Evolutionary conservation across 202 grass and related monocot genomes (phyloP).

Genomic region (Hordeum pubiflorum): DNA sequence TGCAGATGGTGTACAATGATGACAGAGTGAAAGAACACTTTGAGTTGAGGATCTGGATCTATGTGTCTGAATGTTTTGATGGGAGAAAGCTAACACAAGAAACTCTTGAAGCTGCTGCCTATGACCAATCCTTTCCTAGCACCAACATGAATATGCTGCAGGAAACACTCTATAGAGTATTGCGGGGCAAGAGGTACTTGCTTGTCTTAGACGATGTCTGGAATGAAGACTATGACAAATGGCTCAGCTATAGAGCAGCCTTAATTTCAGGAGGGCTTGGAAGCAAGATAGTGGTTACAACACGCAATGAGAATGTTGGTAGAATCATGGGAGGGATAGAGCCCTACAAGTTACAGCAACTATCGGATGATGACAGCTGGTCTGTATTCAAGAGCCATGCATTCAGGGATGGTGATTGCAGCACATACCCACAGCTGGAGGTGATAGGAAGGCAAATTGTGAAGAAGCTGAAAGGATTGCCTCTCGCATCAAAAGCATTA

Average conservation of each 20-base stretch:
- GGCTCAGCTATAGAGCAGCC: conserved; percentile 49
- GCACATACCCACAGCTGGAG: conserved; percentile 44
- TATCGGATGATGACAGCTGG: conserved; percentile 61
- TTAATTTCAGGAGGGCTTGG: conserved; percentile 52
- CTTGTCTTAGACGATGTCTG: conserved; percentile 80
- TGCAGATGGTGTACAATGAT: conserved; percentile 53
- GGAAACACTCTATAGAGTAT: conserved; percentile 33
- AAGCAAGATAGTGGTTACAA: conserved; percentile 68
- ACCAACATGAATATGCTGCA: conserved; percentile 69
- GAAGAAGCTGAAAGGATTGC: conserved; percentile 59
- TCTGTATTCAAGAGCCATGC: conserved; percentile 51
- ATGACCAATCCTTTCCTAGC: conserved; percentile 43
- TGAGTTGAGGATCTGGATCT: conserved; percentile 50
- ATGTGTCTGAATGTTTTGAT: conserved; percentile 53
- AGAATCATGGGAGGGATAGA: conserved; percentile 51
- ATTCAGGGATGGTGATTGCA: conserved; percentile 56
- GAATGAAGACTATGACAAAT: conserved; percentile 61
- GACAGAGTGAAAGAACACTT: conserved; percentile 48
- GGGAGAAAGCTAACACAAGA: conserved; percentile 56
- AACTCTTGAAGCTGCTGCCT: conserved; percentile 45
- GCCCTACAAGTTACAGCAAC: conserved; percentile 42
- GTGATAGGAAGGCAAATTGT: conserved; percentile 52
- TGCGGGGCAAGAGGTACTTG: conserved; percentile 53
- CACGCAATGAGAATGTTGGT: conserved; percentile 49
- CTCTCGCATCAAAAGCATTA: conserved; percentile 65